phyloP scores from a whole-genome alignment of 169 alveolate species.

The Plasmodium relictum region DNA sequence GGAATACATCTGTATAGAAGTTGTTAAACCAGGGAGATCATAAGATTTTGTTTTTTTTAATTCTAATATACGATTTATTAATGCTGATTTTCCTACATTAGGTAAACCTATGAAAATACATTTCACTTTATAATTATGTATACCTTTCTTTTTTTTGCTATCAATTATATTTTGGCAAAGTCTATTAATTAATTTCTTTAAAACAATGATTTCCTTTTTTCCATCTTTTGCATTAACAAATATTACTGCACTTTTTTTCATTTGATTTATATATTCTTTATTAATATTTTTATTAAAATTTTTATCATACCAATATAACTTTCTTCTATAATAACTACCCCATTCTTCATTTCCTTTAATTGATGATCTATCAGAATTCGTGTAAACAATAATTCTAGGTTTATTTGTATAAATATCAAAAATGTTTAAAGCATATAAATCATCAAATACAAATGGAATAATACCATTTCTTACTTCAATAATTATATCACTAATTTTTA shows the following conservation, averaged over 20 bases:
- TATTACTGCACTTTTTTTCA: constrained; percentile 80
- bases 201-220: constrained; percentile 77
- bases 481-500: constrained; percentile 81
- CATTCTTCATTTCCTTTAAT: constrained; percentile 83
- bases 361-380: constrained; percentile 82
- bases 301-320: constrained; percentile 71
- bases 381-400: constrained; percentile 83
- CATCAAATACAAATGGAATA: constrained; percentile 84
- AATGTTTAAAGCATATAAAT: constrained; percentile 79
- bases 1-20: constrained; percentile 70
- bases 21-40: constrained; percentile 88
- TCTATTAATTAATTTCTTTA: constrained; percentile 82
- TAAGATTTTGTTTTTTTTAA: constrained; percentile 83
- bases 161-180: constrained; percentile 78
- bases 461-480: constrained; percentile 86
- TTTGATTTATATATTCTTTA: constrained; percentile 72
- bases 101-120: constrained; percentile 89
- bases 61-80: constrained; percentile 86
- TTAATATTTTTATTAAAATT: constrained; percentile 79
- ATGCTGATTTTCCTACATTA: constrained; percentile 89
- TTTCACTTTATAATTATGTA: constrained; percentile 82
- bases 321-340: constrained; percentile 84
- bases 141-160: constrained; percentile 78
- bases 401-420: constrained; percentile 81
- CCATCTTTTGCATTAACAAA: constrained; percentile 85